Evolutionary conservation across 441 rosid genomes (phyloP), one percentile per base, ranked within the genome.

Genomic region (Kokia cookei): DNA sequence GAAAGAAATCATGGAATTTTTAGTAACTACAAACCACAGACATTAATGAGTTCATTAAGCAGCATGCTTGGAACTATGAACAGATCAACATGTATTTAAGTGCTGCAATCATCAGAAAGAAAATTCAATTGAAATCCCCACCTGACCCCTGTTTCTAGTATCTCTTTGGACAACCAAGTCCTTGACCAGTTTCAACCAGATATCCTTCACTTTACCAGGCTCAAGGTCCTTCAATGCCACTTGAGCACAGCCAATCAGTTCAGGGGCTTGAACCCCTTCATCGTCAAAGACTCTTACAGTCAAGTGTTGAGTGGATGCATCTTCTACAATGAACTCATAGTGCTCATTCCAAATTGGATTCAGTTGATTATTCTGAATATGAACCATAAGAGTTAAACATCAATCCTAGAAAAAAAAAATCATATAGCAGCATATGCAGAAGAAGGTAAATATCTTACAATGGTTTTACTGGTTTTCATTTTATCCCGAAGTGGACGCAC

Each of bases 331-430:
- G 81, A 96, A 94, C 77, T 91, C 95, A 75, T 84, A 96, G 76
- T 93, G 94, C 78, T 95, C 99, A 54, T 95, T 95, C 99, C 99
- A 95, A 7, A 95, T 84, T n/a, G 98, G 99, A 78, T 91, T 92
- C 78, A 96, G 71, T 74, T 89, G 83, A 72, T 94, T 94, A 83
- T 78, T 90, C 99, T 96, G 84, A 62, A 71, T 35, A 22, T 3
- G n/a, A 24, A 65, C 43, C 29, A 3, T 50, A 58, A 62, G 65
- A 32, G 73, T 76, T 69, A 32, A 60, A 48, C 32, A 42, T 76
- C 55, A 67, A 54, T 51, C 53, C 17, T 19, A 32, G 70, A 63
- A 57, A 65, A 19, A 19, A 48, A 55, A 17, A 7, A 2, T 17
- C 26, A 19, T 54, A 2, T 48, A 13, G 29, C 3, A 67, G 29